Base-by-base conservation (phyloP, 768 basidiomycete species). In the Lenzites betulinus region DNA sequence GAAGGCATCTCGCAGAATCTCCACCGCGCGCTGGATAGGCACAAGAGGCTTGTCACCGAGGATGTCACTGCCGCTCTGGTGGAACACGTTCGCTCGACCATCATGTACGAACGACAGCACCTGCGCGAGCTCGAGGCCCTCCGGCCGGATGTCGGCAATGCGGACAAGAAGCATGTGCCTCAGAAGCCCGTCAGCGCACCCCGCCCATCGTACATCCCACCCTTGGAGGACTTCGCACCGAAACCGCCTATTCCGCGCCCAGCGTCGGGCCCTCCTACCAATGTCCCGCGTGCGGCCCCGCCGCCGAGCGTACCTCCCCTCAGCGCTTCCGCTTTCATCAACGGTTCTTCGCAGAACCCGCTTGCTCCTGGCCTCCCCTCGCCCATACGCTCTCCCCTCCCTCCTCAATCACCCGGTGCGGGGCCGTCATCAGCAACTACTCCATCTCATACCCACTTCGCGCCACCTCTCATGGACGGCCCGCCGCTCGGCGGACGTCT, bases 1-100 rank as follows among this genome's bases (percentile, higher is more conserved):
- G 83, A 93, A 51, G 93, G 93, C 46, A 98, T 99, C 56, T 98
- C 96, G 1, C 87, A 92, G 66, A 95, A 98, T 67, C 80, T 99
- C 18, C 95, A 97, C 67, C 85, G 84, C 50, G 89, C 95, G 2
- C 82, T 99, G 28, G 83, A 88, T 38, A 85, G 85, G 0, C 94
- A 99, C 74, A 92, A 90, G 59, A 84, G 85, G 49, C 84, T 90
- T 64, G 91, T 95, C 28, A 91, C 96, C 54, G 92, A 95, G 57
- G 97, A 99, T 71, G 83, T 98, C 54, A 92, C 92, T 18, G 81
- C 90, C 22, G 91, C 95, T 0, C 77, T 98, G 54, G 86, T 98
- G 47, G 94, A 98, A 73, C 94, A 98, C 73, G 92, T 92, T 18
- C 88, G 95, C 23, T 90, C 94, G 18, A 88, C 89, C 26, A 86